Percentiles rank a stretch among this genome's conserved stretches.
Conservation (phyloP, 768 basidiomycete species). For the Russula griseocarnosa region DNA sequence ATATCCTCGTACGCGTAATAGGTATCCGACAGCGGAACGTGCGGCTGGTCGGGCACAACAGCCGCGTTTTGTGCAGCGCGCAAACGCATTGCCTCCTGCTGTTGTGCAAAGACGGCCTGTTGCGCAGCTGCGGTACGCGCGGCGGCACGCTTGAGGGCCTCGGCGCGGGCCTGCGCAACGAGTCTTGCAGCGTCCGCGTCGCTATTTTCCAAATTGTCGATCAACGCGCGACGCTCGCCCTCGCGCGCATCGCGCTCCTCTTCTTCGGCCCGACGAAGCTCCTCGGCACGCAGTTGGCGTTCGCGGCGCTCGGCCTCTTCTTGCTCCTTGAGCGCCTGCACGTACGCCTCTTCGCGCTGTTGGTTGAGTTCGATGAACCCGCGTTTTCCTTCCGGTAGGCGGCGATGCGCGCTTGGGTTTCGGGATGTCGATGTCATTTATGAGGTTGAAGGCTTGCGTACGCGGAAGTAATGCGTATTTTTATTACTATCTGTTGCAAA, state of each 20-base stretch:
- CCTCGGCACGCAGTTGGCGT: slow-evolving; percentile 62
- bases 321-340: slow-evolving; percentile 65
- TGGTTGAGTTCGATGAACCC: slow-evolving; percentile 76
- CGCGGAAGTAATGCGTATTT: background rate
- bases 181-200: slow-evolving; percentile 66
- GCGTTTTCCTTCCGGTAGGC: slow-evolving; percentile 79
- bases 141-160: slow-evolving; percentile 56
- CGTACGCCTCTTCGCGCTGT: slow-evolving; percentile 76
- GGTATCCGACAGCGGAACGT: slow-evolving; percentile 72
- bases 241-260: slow-evolving; percentile 74
- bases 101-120: slow-evolving; percentile 10
- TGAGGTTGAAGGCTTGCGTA: slow-evolving; percentile 78
- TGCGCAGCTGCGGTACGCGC: slow-evolving; percentile 46
- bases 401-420: slow-evolving; percentile 81
- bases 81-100: slow-evolving; percentile 42
- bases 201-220: slow-evolving; percentile 77
- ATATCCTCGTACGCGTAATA: slow-evolving; percentile 73
- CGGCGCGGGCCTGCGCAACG: slow-evolving; percentile 63
- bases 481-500: background rate
- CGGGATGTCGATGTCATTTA: slow-evolving; percentile 78
- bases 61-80: slow-evolving; percentile 61
- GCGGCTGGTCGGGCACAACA: slow-evolving; percentile 73
- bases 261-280: slow-evolving; percentile 64
- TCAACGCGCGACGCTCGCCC: slow-evolving; percentile 66
- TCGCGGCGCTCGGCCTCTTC: slow-evolving; percentile 76